phyloP scores from a whole-genome alignment of 352 stramenopile species.

The Blastocystis sp. region DNA sequence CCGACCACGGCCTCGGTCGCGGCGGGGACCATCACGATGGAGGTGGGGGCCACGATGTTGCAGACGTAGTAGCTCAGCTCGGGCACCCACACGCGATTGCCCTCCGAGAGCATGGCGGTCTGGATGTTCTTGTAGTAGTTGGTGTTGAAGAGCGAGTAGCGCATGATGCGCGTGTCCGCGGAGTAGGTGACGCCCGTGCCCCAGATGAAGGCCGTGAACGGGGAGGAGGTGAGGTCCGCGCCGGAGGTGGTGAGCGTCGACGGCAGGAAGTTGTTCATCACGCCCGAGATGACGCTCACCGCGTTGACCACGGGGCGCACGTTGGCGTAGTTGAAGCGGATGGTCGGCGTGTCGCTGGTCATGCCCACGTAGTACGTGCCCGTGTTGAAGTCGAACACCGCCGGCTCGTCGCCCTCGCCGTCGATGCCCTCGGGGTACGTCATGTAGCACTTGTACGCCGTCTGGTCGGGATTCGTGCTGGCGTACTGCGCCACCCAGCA shows the following conservation, averaged over 20 bases:
- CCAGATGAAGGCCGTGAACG: background rate
- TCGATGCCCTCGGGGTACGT: background rate
- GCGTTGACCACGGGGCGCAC: background rate
- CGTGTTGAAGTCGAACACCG: background rate
- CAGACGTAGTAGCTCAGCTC: constrained; percentile 38
- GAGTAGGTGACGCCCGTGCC: background rate
- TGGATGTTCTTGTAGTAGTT: background rate
- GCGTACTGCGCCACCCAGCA: constrained; percentile 38
- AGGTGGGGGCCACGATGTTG: background rate
- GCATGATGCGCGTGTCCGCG: background rate
- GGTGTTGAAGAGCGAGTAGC: constrained; percentile 3
- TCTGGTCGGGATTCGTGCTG: background rate
- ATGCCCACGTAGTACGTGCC: background rate
- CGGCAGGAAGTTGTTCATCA: background rate
- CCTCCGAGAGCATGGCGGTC: background rate
- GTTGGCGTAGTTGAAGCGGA: background rate
- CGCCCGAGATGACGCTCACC: background rate
- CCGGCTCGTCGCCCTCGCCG: background rate
- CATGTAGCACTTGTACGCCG: background rate
- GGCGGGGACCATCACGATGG: background rate
- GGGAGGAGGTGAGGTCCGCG: background rate
- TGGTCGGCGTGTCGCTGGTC: too few relatives aligned
- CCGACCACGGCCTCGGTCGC: background rate
- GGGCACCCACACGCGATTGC: background rate
- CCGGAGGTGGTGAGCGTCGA: background rate